Evolutionary conservation across 2,329 filamentous ascomycete species (phyloP).

Genomic region (Sordariomycetes sp.): DNA sequence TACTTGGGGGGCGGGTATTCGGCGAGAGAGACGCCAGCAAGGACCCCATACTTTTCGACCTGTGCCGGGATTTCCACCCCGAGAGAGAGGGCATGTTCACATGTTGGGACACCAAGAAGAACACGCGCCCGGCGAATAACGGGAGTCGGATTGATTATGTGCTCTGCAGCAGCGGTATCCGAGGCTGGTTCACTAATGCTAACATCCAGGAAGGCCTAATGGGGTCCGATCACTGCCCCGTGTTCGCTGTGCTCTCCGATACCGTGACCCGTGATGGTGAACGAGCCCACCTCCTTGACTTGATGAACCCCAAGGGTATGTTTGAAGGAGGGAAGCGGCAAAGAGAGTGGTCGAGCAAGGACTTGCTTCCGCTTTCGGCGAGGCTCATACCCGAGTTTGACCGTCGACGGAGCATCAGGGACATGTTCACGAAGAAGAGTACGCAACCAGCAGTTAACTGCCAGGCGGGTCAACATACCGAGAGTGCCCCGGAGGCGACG

Average conservation of each 20-base stretch:
- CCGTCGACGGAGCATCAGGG: conserved; percentile 72
- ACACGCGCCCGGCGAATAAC: conserved; percentile 90
- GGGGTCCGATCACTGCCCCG: conserved; percentile 94
- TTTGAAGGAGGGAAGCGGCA: conserved; percentile 58
- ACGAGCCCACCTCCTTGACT: conserved; percentile 49
- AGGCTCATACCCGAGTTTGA: conserved; percentile 83
- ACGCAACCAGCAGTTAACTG: conserved; percentile 18
- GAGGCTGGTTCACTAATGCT: conserved; percentile 65
- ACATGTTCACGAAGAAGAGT: conserved; percentile 70
- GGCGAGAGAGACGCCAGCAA: conserved; percentile 58
- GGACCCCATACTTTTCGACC: conserved; percentile 72
- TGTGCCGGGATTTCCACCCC: conserved; percentile 74
- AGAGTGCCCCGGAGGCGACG: neutral
- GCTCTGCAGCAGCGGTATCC: conserved; percentile 69
- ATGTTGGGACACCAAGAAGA: conserved; percentile 91
- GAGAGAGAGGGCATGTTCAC: conserved; percentile 85
- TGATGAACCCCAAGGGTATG: conserved; percentile 67
- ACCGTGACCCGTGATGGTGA: conserved; percentile 38
- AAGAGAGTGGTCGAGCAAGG: conserved; percentile 54
- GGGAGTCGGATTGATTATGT: conserved; percentile 92
- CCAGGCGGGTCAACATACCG: neutral
- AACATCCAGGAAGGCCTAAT: conserved; percentile 90
- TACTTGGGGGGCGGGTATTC: conserved; percentile 60
- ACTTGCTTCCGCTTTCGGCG: conserved; percentile 65
- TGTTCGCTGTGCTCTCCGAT: conserved; percentile 66